Conservation (phyloP, 2,329 filamentous ascomycete genomes). For the Xylaria sp. region DNA sequence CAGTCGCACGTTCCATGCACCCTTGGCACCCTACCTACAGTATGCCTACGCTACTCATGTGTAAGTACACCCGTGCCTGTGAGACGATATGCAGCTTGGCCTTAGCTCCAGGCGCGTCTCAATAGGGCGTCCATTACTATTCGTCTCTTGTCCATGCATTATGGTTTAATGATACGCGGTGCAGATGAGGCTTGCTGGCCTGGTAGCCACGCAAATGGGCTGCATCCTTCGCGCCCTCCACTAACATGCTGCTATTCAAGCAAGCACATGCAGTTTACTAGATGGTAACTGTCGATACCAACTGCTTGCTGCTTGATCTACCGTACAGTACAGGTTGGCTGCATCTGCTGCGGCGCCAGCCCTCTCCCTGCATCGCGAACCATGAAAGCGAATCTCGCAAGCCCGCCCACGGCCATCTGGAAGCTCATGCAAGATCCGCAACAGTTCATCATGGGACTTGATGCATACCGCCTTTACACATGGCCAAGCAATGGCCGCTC, state of each 20-base stretch:
- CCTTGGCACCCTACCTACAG: constrained; percentile 6
- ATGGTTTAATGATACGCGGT: constrained; percentile 12
- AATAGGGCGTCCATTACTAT: constrained; percentile 20
- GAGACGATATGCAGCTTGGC: constrained; percentile 29
- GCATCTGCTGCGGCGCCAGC: constrained; percentile 21
- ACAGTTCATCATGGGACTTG: constrained; percentile 27
- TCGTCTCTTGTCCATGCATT: constrained; percentile 20
- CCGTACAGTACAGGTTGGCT: constrained; percentile 22
- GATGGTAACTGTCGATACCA: no score
- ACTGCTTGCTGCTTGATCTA: constrained; percentile 28
- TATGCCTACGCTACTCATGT: constrained; percentile 6
- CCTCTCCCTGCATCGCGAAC: constrained; percentile 17
- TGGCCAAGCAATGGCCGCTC: constrained; percentile 15
- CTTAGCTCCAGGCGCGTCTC: constrained; percentile 24
- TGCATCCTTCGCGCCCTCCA: constrained; percentile 23
- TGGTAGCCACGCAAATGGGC: constrained; percentile 24
- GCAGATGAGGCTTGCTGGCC: constrained; percentile 32
- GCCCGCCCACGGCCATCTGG: constrained; percentile 24
- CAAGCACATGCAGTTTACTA: neutral
- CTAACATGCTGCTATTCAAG: constrained; percentile 1
- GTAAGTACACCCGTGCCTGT: constrained; percentile 31
- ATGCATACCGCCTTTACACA: constrained; percentile 37
- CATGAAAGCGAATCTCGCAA: constrained; percentile 16
- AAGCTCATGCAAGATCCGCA: constrained; percentile 35
- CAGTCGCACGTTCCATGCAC: constrained; percentile 18